Conservation (phyloP, 257 asterid genomes). For the Mentha longifolia region DNA sequence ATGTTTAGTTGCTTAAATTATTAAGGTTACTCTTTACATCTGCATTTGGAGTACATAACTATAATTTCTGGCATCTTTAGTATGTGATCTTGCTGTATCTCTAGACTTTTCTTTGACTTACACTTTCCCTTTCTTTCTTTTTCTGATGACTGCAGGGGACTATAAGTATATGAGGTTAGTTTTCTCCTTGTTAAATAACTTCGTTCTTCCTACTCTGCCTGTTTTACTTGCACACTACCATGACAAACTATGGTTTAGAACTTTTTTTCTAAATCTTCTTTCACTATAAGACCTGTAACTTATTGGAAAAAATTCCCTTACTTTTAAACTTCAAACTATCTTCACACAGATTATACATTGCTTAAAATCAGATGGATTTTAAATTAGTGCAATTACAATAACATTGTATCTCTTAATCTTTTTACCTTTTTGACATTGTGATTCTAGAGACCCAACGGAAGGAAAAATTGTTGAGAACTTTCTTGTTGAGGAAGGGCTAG, state of each 20-base stretch:
- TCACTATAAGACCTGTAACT: neutral
- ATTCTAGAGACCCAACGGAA: conserved; percentile 76
- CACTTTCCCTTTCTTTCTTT: conserved; percentile 24
- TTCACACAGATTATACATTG: neutral
- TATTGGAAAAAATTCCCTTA: conserved; percentile 13
- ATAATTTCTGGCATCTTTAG: neutral
- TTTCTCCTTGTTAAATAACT: conserved; percentile 26
- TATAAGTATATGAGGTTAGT: conserved; percentile 85
- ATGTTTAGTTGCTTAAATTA: neutral
- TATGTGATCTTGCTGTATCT: neutral
- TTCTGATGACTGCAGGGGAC: conserved; percentile 69
- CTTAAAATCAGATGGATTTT: conserved; percentile 21
- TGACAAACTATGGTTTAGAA: neutral
- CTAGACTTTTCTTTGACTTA: conserved; percentile 12
- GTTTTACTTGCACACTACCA: neutral
- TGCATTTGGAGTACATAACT: neutral
- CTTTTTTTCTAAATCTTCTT: neutral
- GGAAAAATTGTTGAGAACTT: conserved; percentile 80
- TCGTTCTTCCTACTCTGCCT: conserved; percentile 5
- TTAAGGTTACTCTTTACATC: neutral
- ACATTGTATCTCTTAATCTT: conserved; percentile 17
- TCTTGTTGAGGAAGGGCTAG: conserved; percentile 73
- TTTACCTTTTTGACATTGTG: conserved; percentile 22
- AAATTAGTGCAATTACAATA: neutral
- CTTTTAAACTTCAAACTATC: conserved; percentile 5